Percentiles rank a stretch among this genome's conserved stretches.
phyloP scores from a whole-genome alignment of 176 grass and related monocot species.

The Eragrostis nindensis region DNA sequence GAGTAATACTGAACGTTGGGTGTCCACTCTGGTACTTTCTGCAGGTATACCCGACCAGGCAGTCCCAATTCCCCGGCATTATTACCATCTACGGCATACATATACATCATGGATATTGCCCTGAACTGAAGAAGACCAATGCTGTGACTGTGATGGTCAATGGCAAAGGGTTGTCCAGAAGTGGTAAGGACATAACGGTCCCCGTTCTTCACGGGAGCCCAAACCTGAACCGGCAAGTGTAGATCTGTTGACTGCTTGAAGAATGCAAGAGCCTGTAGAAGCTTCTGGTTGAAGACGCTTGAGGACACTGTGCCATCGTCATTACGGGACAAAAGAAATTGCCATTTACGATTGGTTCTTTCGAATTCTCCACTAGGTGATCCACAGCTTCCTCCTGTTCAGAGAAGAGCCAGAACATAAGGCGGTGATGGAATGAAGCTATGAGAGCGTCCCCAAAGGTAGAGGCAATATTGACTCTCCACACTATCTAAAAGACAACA shows the following conservation, averaged over 20 bases:
- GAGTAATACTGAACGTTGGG: constrained; percentile 95
- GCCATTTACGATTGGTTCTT: constrained; percentile 44
- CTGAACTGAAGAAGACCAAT: constrained; percentile 80
- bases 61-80: constrained; percentile 67
- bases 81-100: constrained; percentile 79
- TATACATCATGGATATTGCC: constrained; percentile 80
- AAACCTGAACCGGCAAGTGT: constrained; percentile 84
- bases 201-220: constrained; percentile 87
- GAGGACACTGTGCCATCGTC: constrained; percentile 48
- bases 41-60: constrained; percentile 85
- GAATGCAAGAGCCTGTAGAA: constrained; percentile 77
- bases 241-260: constrained; percentile 91
- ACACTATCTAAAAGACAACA: too few species aligned
- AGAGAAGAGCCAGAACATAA: too few species aligned
- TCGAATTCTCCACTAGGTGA: constrained; percentile 37
- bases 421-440: too few species aligned
- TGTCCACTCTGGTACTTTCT: constrained; percentile 95
- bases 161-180: constrained; percentile 87
- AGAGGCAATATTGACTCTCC: too few species aligned
- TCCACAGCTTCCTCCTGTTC: too few species aligned
- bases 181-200: constrained; percentile 81
- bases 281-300: constrained; percentile 70
- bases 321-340: constrained; percentile 52
- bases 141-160: constrained; percentile 53
- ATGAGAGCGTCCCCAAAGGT: too few species aligned